phyloP scores from a whole-genome alignment of 148 eudicot genomes.

The Rhododendron vialii region DNA sequence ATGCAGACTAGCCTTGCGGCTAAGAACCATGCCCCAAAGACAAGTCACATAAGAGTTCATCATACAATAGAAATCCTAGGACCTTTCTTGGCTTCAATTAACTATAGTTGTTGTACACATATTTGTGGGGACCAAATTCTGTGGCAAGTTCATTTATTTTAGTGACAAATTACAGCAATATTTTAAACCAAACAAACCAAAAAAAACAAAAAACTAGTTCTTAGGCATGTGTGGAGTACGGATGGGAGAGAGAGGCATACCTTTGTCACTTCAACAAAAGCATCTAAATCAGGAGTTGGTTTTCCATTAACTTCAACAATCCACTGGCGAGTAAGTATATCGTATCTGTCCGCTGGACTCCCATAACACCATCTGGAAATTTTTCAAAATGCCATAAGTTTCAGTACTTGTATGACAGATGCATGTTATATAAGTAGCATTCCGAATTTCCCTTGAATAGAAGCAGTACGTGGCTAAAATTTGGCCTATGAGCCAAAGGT shows the following conservation, averaged over 20 bases:
- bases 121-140: not conserved
- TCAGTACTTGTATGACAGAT: not conserved
- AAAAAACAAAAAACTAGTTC: not conserved
- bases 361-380: not conserved
- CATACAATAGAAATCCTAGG: not conserved
- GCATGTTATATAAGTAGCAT: not conserved
- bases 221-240: not conserved
- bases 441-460: not conserved
- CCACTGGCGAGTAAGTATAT: conserved; percentile 86
- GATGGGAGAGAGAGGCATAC: conserved; percentile 27
- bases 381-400: not conserved
- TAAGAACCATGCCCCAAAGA: not conserved
- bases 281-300: conserved; percentile 84
- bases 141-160: not conserved
- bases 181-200: not conserved
- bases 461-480: not conserved
- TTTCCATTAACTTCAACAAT: conserved; percentile 92
- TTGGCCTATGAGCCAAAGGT: not conserved
- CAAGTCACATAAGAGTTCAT: not conserved
- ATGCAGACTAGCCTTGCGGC: not conserved
- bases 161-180: not conserved
- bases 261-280: conserved; percentile 81
- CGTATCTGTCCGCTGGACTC: conserved; percentile 56
- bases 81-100: not conserved
- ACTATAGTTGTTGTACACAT: not conserved